These are phyloP conservation scores for Coprinellus aureogranulatus DNA, from an alignment of 768 basidiomycete species.

Conservation along the genomic window DNA sequence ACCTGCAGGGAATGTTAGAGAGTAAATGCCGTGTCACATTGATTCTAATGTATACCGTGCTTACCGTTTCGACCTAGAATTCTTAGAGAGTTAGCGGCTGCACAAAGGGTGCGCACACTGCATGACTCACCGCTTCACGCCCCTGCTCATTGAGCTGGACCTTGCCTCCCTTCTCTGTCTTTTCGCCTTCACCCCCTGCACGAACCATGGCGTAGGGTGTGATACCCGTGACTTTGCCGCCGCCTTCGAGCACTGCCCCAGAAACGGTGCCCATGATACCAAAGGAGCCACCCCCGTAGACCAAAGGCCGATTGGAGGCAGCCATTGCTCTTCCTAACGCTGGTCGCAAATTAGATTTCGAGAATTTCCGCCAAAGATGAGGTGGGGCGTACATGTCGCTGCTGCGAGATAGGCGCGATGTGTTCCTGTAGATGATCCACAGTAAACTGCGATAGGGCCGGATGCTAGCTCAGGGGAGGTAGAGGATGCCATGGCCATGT, in stretches of 20 bases:
- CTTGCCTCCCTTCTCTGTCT: slow-evolving; percentile 22
- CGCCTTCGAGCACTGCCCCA: slow-evolving; percentile 55
- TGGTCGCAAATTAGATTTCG: slow-evolving; percentile 22
- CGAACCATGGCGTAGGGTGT: slow-evolving; percentile 74
- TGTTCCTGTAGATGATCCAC: slow-evolving; percentile 72
- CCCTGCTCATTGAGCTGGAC: slow-evolving; percentile 24
- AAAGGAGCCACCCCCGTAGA: slow-evolving; percentile 83
- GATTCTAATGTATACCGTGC: no score
- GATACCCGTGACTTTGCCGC: slow-evolving; percentile 75
- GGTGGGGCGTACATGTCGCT: slow-evolving; percentile 47
- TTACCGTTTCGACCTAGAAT: slow-evolving; percentile 31
- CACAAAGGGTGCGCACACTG: not conserved
- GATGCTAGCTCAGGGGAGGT: not conserved
- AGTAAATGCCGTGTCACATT: no score
- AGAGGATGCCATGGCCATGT: not conserved
- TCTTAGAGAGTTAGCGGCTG: not conserved
- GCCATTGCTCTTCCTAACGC: slow-evolving; percentile 77
- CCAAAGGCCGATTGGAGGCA: slow-evolving; percentile 53
- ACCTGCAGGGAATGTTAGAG: slow-evolving; percentile 37
- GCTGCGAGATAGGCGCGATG: slow-evolving; percentile 61
- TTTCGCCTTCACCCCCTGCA: slow-evolving; percentile 61
- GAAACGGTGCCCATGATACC: slow-evolving; percentile 90
- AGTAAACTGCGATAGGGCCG: slow-evolving; percentile 73
- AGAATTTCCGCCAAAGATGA: not conserved
- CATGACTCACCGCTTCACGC: slow-evolving; percentile 24